Base-by-base conservation (phyloP, 768 basidiomycete species). In the Paxillus rubicundulus region DNA sequence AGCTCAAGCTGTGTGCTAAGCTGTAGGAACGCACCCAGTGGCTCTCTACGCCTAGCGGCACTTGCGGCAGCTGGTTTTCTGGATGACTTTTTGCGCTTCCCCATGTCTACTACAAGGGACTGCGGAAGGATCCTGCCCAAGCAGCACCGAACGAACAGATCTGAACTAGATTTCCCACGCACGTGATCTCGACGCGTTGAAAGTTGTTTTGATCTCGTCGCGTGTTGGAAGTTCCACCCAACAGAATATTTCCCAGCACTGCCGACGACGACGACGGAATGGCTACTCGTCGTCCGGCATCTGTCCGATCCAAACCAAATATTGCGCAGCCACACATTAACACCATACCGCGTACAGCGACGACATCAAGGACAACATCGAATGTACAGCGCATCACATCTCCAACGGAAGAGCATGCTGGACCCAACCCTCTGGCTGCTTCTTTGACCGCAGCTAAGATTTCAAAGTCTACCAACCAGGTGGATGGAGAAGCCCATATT, bases 81-180 rank as follows among this genome's bases (percentile, higher is more conserved):
- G 17, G 90, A 84, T 0, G 92, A 89, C 70, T 93, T 93, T 73
- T 93, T 93, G 60, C 91, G 85, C 72, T 93, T 93, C 54, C 91
- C 91, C 91, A 93, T 93, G 53, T 40, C n/a, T 27, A 16, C 49
- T 20, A 33, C 34, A 28, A 18, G 28, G 43, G n/a, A 32, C 34
- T 21, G 16, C 8, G 10, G 24, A 21, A 41, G 10, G 42, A n/a
- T n/a, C n/a, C n/a, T n/a, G n/a, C n/a, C n/a, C n/a, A n/a, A n/a
- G n/a, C n/a, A n/a, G n/a, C n/a, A 1, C 12, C 14, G 33, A 33
- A 33, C 13, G 32, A 12, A 33, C 9, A 12, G 32, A 32, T 16
- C 10, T 17, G 43, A 43, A 27, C 9, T 42, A n/a, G 9, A 44
- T 54, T 24, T 58, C 49, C 50, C 45, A 49, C 10, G 54, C 53